These are phyloP conservation scores for Salvia hispanica DNA, from an alignment of 257 asterid genomes.

Conservation along the genomic window DNA sequence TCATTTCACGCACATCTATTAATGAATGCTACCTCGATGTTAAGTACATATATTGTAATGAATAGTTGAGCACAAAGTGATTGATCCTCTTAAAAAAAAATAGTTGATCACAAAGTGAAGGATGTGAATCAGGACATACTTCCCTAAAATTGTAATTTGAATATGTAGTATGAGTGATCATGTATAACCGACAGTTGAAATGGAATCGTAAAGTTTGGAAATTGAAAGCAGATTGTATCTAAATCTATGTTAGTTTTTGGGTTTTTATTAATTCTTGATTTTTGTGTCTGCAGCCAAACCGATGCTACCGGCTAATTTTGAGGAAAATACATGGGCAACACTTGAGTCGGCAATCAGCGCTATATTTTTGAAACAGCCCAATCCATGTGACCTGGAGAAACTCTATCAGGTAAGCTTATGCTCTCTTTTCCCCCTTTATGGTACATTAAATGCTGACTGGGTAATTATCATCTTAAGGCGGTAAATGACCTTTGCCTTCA, in stretches of 20 bases:
- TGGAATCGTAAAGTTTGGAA: conserved; percentile 2
- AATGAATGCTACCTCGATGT: neutral
- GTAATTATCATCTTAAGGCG: conserved; percentile 51
- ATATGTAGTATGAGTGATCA: conserved; percentile 4
- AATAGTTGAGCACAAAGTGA: conserved; percentile 4
- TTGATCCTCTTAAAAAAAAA: no score
- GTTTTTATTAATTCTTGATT: conserved; percentile 23
- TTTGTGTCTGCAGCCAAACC: conserved; percentile 69
- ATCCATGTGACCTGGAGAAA: conserved; percentile 90
- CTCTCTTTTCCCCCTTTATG: conserved; percentile 8
- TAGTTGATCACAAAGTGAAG: conserved; percentile 10
- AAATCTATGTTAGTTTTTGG: neutral
- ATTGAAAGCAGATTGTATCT: no score
- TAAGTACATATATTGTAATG: neutral
- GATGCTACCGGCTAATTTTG: conserved; percentile 73
- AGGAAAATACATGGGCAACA: conserved; percentile 90
- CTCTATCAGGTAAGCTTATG: conserved; percentile 73
- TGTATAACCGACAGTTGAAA: neutral
- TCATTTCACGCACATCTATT: conserved; percentile 2
- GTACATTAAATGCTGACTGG: conserved; percentile 31
- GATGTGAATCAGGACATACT: conserved; percentile 1
- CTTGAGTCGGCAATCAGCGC: conserved; percentile 90
- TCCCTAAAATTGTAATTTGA: conserved; percentile 10
- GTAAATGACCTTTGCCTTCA: conserved; percentile 92
- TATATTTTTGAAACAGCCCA: conserved; percentile 88